Conservation (phyloP, 139 green algal genomes). For the Chlorella sp. region DNA sequence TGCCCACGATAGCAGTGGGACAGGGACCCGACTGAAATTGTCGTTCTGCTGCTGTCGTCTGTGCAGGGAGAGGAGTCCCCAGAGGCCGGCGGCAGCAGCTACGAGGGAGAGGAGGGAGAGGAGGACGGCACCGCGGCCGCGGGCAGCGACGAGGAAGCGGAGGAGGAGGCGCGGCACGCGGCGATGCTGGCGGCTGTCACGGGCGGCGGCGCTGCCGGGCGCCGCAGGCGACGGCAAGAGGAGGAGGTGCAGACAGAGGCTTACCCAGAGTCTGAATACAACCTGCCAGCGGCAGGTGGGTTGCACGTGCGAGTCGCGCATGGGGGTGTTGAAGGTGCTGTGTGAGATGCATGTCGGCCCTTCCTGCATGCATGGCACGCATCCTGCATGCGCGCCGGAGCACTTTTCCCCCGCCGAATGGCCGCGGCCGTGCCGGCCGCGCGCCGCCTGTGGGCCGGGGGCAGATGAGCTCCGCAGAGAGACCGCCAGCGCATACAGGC, state of each 20-base stretch:
- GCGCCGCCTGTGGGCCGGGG: conserved; percentile 17
- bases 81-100: not conserved
- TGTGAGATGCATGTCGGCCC: no score
- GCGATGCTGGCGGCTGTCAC: conserved; percentile 55
- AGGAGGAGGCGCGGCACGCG: conserved; percentile 23
- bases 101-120: conserved; percentile 14
- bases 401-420: conserved; percentile 35
- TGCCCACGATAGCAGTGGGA: not conserved
- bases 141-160: conserved; percentile 22
- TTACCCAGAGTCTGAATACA: conserved; percentile 75
- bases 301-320: no score
- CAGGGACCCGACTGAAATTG: not conserved
- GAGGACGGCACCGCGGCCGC: conserved; percentile 11
- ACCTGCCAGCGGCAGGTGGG: conserved; percentile 59
- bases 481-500: conserved; percentile 27
- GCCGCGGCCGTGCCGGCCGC: not conserved
- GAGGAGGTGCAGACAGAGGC: conserved; percentile 64
- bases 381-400: no score
- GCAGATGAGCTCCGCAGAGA: conserved; percentile 43
- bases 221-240: not conserved
- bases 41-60: not conserved
- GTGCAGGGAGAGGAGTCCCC: not conserved
- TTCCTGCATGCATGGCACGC: not conserved
- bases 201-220: conserved; percentile 11
- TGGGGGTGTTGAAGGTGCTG: no score